Base-by-base conservation (phyloP, 805 yeast species). In the Starmerella kuoi region DNA sequence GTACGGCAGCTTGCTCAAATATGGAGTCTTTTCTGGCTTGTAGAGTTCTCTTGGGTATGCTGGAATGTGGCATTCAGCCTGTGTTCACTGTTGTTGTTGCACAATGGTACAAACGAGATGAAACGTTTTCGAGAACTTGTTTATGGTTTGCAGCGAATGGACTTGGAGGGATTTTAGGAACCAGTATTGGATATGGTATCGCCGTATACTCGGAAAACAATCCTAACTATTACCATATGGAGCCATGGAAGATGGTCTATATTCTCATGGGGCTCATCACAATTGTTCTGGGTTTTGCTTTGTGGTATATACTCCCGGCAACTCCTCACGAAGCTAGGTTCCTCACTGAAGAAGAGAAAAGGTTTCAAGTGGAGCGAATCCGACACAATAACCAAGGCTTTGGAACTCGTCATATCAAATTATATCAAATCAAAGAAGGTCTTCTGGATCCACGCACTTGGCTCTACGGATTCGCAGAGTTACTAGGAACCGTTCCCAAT, bases 241-340 rank as follows among this genome's bases (percentile, higher is more conserved):
- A 21, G 9, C 37, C 37, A n/a, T 81, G 87, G 87, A 74, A 71
- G 53, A 56, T 73, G 12, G 56, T 77, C 3, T 80, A 70, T 55
- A 60, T 80, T 37, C 63, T 77, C 24, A 68, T 73, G 32, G 93
- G 91, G 14, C 55, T 66, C 6, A 65, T 74, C 43, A 77, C 84
- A 2, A 57, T 76, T 5, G 53, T 69, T 9, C 52, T 73, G 14
- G 81, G 80, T 5, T 40, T 69, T 9, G 40, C 67, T 9, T 63
- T 74, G 45, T 57, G 58, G 34, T 48, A 72, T 41, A 73, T 72
- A 56, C 54, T 79, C 38, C 82, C 83, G 14, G 76, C 73, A 49
- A 57, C 63, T 26, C 83, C 84, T 31, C 61, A 64, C 17, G 43
- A 50, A 12, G 61, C 61, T 6, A 40, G 52, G 49, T 58, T 55